A percentile compares a stretch with the other conserved stretches of the same genome.
Conservation (phyloP, 1,139 yeast genomes). For the Nakaseomyces bracarensis region DNA sequence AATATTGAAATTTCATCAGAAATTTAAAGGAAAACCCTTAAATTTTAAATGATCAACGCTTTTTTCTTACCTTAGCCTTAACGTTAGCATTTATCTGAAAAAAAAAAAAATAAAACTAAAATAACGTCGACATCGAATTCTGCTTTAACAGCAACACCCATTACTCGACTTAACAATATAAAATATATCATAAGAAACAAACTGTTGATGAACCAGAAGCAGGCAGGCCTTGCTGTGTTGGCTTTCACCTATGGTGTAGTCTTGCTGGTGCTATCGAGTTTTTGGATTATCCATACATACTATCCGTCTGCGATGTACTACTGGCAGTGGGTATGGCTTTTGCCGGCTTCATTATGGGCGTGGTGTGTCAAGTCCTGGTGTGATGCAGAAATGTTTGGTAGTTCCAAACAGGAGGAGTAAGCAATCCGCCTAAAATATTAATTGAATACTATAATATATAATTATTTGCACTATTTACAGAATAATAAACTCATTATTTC, state of each 20-base stretch:
- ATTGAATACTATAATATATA: too few relatives aligned
- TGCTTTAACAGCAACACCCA: too few relatives aligned
- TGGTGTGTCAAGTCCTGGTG: slow-evolving; percentile 28
- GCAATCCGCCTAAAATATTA: slow-evolving; percentile 7
- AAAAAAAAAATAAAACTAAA: background rate
- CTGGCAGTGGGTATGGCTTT: slow-evolving; percentile 20
- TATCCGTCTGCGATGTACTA: slow-evolving; percentile 13
- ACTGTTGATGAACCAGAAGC: slow-evolving; percentile 10
- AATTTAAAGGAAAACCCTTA: too few relatives aligned
- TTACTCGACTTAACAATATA: too few relatives aligned
- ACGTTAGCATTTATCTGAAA: background rate
- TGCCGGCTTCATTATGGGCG: slow-evolving; percentile 24
- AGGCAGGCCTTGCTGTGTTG: slow-evolving; percentile 5
- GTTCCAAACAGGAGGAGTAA: slow-evolving; percentile 16
- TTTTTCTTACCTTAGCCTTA: too few relatives aligned
- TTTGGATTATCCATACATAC: slow-evolving; percentile 1
- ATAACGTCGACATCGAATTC: too few relatives aligned
- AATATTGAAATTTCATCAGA: too few relatives aligned
- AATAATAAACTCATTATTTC: too few relatives aligned
- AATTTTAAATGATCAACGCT: background rate
- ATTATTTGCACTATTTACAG: slow-evolving; percentile 6
- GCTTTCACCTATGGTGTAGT: slow-evolving; percentile 6
- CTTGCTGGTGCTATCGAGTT: background rate
- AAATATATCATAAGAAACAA: too few relatives aligned
- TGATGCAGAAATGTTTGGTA: slow-evolving; percentile 25